Evolutionary conservation across 2,329 filamentous ascomycete genomes (phyloP).

Genomic region (Aspergillus aculeatinus): DNA sequence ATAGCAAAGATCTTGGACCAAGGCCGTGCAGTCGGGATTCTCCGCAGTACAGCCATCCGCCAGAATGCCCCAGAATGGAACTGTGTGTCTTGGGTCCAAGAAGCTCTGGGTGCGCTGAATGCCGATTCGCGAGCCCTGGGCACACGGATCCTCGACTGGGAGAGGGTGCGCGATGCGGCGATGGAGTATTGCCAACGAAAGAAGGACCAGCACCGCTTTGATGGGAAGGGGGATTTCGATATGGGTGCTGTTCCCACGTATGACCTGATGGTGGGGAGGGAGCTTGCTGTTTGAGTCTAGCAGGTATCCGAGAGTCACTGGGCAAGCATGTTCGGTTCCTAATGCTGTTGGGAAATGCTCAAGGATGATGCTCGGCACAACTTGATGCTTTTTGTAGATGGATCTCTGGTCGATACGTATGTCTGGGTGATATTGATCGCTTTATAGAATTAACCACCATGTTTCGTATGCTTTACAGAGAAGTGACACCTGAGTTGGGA

Average conservation of each 20-base stretch:
- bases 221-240: slow-evolving; percentile 35
- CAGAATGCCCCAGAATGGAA: slow-evolving; percentile 40
- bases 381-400: too few species aligned
- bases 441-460: too few species aligned
- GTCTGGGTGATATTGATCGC: too few species aligned
- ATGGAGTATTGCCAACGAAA: slow-evolving; percentile 45
- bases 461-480: too few species aligned
- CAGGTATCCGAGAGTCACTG: too few species aligned
- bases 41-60: slow-evolving; percentile 33
- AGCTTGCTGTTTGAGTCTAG: too few species aligned
- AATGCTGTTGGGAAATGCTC: too few species aligned
- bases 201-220: slow-evolving; percentile 43
- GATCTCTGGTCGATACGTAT: too few species aligned
- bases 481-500: too few species aligned
- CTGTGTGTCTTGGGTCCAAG: slow-evolving; percentile 46
- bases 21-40: slow-evolving; percentile 27
- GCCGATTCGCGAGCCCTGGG: slow-evolving; percentile 33
- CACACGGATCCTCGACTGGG: slow-evolving; percentile 35
- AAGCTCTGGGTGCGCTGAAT: slow-evolving; percentile 36
- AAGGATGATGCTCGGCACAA: too few species aligned
- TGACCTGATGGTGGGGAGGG: slow-evolving; percentile 18
- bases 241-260: slow-evolving; percentile 35
- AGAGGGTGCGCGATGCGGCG: slow-evolving; percentile 33
- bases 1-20: slow-evolving; percentile 36
- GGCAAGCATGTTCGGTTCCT: too few species aligned